Base-by-base conservation (phyloP, 805 yeast species). In the Zygosaccharomyces pseudorouxii region DNA sequence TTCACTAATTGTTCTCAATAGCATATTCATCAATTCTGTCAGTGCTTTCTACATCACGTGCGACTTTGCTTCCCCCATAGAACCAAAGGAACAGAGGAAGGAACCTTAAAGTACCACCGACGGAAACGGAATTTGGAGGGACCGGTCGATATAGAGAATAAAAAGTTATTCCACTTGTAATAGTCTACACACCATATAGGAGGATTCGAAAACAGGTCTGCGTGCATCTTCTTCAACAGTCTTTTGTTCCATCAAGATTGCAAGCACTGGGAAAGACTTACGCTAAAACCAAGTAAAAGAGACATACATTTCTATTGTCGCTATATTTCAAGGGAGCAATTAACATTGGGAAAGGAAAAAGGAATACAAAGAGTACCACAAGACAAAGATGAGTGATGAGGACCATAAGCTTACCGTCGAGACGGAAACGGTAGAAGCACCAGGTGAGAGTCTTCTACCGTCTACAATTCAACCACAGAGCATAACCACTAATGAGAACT, bases 401-500 rank as follows among this genome's bases (percentile, higher is more conserved):
- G 55, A 59, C 20, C 65, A 67, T 42, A 61, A 68, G 19, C 73
- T 78, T 72, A 76, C 77, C 25, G 86, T 81, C 27, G 86, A 80
- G 55, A 78, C 83, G 0, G 86, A 81, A 56, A 79, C 83, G 0
- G 83, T 81, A 14, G 75, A 80, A 35, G 75, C 82, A 1, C 64
- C 72, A 2, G 54, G 48, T 2, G 48, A 50, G 23, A 42, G 54
- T 14, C 42, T 50, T 22, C 35, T 50, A 27, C 46, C 48, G 12
- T 48, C 54, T 3, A 39, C 43, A 30, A 19, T 14, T 29, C 37
- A 33, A 14, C 37, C 19, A 8, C 37, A 33, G 10, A 33, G 37
- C 11, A 33, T 33, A 33, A 33, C 37, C 20, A 33, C 37, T 33
- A 33, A 33, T 33, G 37, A 33, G 16, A 33, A 33, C 14, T 14